A percentile compares a stretch with the other conserved stretches of the same genome.
Conservation (phyloP, 2,329 filamentous ascomycete genomes). For the Hypoxylon sp. region DNA sequence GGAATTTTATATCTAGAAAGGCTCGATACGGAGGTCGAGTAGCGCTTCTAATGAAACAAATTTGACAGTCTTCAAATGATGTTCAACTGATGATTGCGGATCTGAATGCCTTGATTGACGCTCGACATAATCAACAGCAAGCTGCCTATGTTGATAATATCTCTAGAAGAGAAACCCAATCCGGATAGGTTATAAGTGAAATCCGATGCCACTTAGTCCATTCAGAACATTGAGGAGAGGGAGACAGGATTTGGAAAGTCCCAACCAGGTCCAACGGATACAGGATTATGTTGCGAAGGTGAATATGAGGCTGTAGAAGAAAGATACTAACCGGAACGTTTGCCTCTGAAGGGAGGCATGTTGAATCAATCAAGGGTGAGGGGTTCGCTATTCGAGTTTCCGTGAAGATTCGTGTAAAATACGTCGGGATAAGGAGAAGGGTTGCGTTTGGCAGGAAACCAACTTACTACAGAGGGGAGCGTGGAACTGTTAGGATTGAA, state of each 20-base stretch:
- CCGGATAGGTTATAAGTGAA: not conserved
- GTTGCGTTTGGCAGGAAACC: too few relatives aligned
- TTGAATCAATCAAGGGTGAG: too few relatives aligned
- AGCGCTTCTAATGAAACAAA: not conserved
- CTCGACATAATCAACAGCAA: not conserved
- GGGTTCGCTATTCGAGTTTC: too few relatives aligned
- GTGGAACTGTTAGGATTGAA: too few relatives aligned
- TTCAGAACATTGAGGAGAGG: not conserved
- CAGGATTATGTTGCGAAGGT: not conserved
- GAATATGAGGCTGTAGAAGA: not conserved
- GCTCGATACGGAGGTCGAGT: not conserved
- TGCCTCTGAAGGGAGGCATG: too few relatives aligned
- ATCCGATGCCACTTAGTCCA: not conserved
- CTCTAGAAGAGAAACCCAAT: not conserved
- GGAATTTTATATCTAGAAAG: not conserved
- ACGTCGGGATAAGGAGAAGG: too few relatives aligned
- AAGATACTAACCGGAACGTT: not conserved
- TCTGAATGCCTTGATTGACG: not conserved
- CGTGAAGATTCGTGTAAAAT: too few relatives aligned
- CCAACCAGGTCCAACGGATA: not conserved
- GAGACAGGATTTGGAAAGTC: not conserved
- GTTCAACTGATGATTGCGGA: not conserved
- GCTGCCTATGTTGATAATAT: not conserved
- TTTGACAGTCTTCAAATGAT: not conserved
- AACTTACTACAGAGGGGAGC: too few relatives aligned